Conservation (phyloP, 805 yeast genomes). For the Saccharomyces mikatae region DNA sequence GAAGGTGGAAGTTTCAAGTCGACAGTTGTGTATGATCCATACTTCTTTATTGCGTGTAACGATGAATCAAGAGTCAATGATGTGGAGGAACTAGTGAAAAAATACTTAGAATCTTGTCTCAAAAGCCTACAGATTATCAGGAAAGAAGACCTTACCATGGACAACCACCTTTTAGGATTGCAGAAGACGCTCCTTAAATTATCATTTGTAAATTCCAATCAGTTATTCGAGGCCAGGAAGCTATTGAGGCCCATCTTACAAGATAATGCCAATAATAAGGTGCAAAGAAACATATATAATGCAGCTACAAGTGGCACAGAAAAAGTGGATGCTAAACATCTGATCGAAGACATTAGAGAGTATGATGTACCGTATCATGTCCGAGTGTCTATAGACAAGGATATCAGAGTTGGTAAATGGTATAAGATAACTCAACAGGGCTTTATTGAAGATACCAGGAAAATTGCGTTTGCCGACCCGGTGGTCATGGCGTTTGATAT, state of each 20-base stretch:
- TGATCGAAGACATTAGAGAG: conserved; percentile 75
- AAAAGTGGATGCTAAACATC: conserved; percentile 42
- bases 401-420: conserved; percentile 93
- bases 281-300: conserved; percentile 56
- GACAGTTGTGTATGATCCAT: conserved; percentile 77
- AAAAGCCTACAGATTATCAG: conserved; percentile 47
- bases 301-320: conserved; percentile 7
- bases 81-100: conserved; percentile 76
- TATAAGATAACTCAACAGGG: conserved; percentile 66
- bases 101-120: conserved; percentile 54
- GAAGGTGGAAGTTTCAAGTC: conserved; percentile 95
- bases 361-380: conserved; percentile 96
- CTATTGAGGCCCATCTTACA: conserved; percentile 59
- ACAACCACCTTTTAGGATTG: conserved; percentile 81
- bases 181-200: conserved; percentile 57
- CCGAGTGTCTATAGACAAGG: conserved; percentile 85
- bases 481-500: conserved; percentile 95
- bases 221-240: conserved; percentile 68
- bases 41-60: conserved; percentile 62
- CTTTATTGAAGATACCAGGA: conserved; percentile 47
- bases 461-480: conserved; percentile 93
- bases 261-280: conserved; percentile 54
- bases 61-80: conserved; percentile 41
- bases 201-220: conserved; percentile 64
- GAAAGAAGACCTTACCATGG: conserved; percentile 74